phyloP scores from a whole-genome alignment of 768 basidiomycete genomes.

The Guyanaporus albipodus region DNA sequence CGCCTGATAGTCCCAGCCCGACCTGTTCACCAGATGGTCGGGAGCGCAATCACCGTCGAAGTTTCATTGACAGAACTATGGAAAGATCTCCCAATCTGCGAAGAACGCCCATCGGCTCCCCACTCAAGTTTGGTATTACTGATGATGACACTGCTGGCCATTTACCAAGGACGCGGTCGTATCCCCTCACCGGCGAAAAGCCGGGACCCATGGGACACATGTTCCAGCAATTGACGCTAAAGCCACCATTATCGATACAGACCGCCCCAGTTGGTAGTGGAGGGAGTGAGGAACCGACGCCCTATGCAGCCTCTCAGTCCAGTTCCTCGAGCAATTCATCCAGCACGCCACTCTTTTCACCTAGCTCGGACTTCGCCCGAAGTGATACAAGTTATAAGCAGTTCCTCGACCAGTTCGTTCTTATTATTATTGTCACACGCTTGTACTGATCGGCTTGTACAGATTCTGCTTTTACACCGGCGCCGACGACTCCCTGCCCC shows the following conservation, averaged over 20 bases:
- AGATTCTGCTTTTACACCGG: conserved; percentile 87
- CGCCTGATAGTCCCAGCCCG: conserved; percentile 9
- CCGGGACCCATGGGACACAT: conserved; percentile 8
- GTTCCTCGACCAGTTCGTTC: conserved; percentile 60
- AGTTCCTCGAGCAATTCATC: conserved; percentile 46
- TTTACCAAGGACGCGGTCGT: conserved; percentile 36
- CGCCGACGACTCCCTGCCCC: conserved; percentile 35
- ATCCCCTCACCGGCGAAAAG: conserved; percentile 23
- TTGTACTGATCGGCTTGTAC: conserved; percentile 6
- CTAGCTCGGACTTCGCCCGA: conserved; percentile 28
- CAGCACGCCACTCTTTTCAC: conserved; percentile 40
- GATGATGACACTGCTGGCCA: conserved; percentile 21
- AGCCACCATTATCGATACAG: conserved; percentile 14
- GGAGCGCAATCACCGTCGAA: conserved; percentile 52
- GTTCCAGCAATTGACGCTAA: conserved; percentile 1
- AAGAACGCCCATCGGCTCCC: conserved; percentile 49
- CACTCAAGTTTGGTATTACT: conserved; percentile 25
- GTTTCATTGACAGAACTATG: conserved; percentile 47
- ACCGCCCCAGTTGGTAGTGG: conserved; percentile 11
- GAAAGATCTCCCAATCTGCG: conserved; percentile 33
- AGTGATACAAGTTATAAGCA: conserved; percentile 49
- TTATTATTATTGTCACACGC: background rate
- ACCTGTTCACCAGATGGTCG: conserved; percentile 12
- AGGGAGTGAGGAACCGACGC: conserved; percentile 41
- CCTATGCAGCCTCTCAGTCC: conserved; percentile 42